Conservation (phyloP, 441 rosid genomes). For the Erodium moschatum region DNA sequence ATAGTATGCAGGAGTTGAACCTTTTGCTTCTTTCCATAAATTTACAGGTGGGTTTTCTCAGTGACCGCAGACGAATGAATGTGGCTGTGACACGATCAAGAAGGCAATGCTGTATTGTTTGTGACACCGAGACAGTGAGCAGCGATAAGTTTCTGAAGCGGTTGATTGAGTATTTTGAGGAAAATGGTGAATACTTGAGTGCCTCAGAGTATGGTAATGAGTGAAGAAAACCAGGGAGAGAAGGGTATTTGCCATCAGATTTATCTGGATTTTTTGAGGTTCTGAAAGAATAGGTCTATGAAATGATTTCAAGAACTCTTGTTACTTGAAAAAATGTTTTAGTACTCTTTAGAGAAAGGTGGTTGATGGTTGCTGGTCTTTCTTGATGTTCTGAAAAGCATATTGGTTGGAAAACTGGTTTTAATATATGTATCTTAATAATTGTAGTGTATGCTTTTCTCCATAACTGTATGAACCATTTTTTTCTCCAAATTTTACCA, state of each 20-base stretch:
- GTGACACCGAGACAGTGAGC: constrained; percentile 80
- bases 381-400: background rate
- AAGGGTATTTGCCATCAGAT: background rate
- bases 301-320: constrained; percentile 8
- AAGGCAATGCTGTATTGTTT: constrained; percentile 81
- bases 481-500: background rate
- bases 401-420: constrained; percentile 5
- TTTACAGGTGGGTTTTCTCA: constrained; percentile 64
- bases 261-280: background rate
- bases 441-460: constrained; percentile 4
- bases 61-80: constrained; percentile 82
- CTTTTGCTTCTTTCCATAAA: constrained; percentile 14
- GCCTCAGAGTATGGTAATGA: constrained; percentile 64
- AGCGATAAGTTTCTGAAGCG: constrained; percentile 67
- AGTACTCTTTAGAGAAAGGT: background rate
- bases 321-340: constrained; percentile 1
- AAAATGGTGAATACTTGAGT: constrained; percentile 84
- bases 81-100: constrained; percentile 92
- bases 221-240: constrained; percentile 20
- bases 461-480: background rate
- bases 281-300: constrained; percentile 5
- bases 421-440: background rate
- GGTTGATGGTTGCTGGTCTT: background rate
- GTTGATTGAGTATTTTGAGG: constrained; percentile 75
- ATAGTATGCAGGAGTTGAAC: background rate